A percentile compares a stretch with the other conserved stretches of the same genome.
phyloP scores from a whole-genome alignment of 306 rosid species.

The Cucurbita argyrosperma region DNA sequence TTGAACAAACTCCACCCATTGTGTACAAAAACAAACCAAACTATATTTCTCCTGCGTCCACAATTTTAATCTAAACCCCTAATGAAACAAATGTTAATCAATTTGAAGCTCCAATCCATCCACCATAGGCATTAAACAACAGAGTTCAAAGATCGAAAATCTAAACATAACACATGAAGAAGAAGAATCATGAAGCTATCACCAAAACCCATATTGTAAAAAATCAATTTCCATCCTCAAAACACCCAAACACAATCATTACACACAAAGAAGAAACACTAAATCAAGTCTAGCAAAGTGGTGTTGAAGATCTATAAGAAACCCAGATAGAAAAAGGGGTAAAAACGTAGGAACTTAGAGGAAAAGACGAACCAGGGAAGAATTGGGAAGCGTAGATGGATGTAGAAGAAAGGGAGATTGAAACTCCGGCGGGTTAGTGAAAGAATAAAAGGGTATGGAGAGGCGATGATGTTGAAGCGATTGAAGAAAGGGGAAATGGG shows the following conservation, averaged over 20 bases:
- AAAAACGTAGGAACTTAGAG: neutral
- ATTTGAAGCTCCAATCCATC: constrained; percentile 2
- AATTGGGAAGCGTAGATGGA: neutral
- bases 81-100: neutral
- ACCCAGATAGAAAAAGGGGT: neutral
- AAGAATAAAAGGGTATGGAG: neutral
- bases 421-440: neutral
- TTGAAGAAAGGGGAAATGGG: neutral
- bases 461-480: neutral
- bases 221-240: neutral
- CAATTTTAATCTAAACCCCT: constrained; percentile 21
- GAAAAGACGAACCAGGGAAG: neutral
- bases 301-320: neutral
- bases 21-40: constrained; percentile 13
- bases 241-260: neutral
- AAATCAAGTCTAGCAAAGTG: neutral
- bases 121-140: neutral
- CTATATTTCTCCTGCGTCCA: constrained; percentile 16
- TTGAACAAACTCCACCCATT: constrained; percentile 95
- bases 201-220: constrained; percentile 1
- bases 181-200: neutral
- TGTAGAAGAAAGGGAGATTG: neutral
- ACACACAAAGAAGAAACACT: neutral
- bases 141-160: neutral
- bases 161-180: neutral